Evolutionary conservation across 805 yeast genomes (phyloP).

Genomic region (Scheffersomyces ergatensis): DNA sequence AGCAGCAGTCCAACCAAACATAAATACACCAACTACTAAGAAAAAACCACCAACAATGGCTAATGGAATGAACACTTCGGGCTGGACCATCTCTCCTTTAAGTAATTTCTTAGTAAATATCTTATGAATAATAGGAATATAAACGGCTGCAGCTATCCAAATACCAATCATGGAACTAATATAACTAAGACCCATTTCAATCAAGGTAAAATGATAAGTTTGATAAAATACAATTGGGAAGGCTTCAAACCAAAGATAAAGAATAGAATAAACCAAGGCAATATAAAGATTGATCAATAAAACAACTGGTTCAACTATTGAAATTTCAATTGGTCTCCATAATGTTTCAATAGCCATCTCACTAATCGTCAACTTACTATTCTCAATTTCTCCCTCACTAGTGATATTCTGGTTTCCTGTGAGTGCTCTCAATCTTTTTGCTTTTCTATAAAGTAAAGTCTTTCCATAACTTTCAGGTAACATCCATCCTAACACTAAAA

Average conservation of each 20-base stretch:
- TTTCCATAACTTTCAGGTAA: conserved; percentile 49
- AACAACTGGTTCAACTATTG: conserved; percentile 53
- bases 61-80: conserved; percentile 39
- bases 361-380: conserved; percentile 14
- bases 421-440: conserved; percentile 40
- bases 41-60: conserved; percentile 33
- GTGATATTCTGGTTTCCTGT: conserved; percentile 48
- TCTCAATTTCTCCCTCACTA: conserved; percentile 36
- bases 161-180: conserved; percentile 48
- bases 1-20: conserved; percentile 49
- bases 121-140: conserved; percentile 22
- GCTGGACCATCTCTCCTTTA: conserved; percentile 15
- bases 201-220: conserved; percentile 43
- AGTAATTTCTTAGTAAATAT: conserved; percentile 19
- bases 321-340: conserved; percentile 50
- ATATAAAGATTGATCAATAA: conserved; percentile 50
- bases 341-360: conserved; percentile 29
- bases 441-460: conserved; percentile 47
- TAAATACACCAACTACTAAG: conserved; percentile 40
- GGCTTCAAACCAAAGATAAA: no score
- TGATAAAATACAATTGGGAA: conserved; percentile 49
- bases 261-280: conserved; percentile 51
- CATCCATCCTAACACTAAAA: conserved; percentile 33
- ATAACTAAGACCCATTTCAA: conserved; percentile 49
- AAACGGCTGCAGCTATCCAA: conserved; percentile 31